Percentiles rank a stretch among this genome's conserved stretches.
These are phyloP conservation scores for Anacardium occidentale DNA, from an alignment of 345 rosid species.

Conservation along the genomic window DNA sequence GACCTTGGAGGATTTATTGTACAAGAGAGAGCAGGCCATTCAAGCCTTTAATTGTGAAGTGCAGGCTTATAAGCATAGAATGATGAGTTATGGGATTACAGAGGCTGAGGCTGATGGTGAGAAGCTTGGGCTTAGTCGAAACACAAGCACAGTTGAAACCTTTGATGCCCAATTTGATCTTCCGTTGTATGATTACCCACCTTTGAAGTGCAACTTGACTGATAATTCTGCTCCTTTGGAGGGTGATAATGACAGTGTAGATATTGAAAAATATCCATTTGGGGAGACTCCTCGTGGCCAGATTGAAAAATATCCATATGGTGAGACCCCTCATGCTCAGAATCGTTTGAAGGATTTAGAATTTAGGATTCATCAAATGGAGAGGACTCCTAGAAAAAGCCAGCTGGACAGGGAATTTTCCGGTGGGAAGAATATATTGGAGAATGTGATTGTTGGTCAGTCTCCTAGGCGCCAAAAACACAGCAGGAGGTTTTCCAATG, in stretches of 20 bases:
- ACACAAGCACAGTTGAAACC: slow-evolving; percentile 45
- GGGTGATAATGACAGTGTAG: slow-evolving; percentile 55
- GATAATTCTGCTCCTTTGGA: slow-evolving; percentile 53
- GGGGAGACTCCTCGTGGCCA: slow-evolving; percentile 52
- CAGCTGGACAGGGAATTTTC: slow-evolving; percentile 48
- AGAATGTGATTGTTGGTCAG: slow-evolving; percentile 74
- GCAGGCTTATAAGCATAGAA: slow-evolving; percentile 88
- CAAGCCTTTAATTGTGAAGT: slow-evolving; percentile 78
- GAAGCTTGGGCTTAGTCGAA: slow-evolving; percentile 38
- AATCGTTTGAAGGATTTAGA: slow-evolving; percentile 73
- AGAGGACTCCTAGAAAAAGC: slow-evolving; percentile 53
- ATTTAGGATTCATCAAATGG: slow-evolving; percentile 65
- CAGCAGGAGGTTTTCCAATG: slow-evolving; percentile 49
- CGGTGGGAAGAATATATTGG: slow-evolving; percentile 45
- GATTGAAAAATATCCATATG: too few species aligned
- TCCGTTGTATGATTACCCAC: slow-evolving; percentile 66
- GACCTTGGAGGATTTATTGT: slow-evolving; percentile 74
- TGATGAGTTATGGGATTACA: slow-evolving; percentile 89
- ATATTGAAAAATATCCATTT: slow-evolving; percentile 70
- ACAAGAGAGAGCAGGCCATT: slow-evolving; percentile 85
- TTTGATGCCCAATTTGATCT: slow-evolving; percentile 47
- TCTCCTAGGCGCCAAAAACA: slow-evolving; percentile 68
- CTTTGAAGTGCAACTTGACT: slow-evolving; percentile 66
- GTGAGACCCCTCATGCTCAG: slow-evolving; percentile 8
- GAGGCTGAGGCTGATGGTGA: slow-evolving; percentile 74